phyloP scores from a whole-genome alignment of 2,329 filamentous ascomycete species.

The Alternaria conjuncta region DNA sequence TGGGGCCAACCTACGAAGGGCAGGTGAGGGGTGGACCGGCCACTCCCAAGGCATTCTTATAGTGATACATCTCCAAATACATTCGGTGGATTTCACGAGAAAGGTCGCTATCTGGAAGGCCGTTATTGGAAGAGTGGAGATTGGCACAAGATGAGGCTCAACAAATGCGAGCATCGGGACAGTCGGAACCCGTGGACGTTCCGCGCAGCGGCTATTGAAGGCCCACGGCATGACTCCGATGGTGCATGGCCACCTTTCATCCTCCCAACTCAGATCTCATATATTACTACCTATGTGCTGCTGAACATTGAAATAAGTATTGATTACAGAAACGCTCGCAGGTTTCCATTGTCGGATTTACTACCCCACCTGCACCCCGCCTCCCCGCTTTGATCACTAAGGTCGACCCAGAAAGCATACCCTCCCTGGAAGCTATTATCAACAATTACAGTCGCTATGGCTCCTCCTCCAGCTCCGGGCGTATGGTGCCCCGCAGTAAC shows the following conservation, averaged over 20 bases:
- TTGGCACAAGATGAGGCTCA: neutral
- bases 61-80: neutral
- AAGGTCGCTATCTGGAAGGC: neutral
- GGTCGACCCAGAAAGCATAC: neutral
- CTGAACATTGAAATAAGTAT: neutral
- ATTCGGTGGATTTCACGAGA: neutral
- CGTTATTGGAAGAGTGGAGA: neutral
- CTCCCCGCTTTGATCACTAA: neutral
- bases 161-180: constrained; percentile 1
- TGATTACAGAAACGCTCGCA: neutral
- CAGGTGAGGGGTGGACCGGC: neutral
- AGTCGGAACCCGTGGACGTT: neutral
- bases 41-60: neutral
- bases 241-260: constrained; percentile 7
- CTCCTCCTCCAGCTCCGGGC: constrained; percentile 27
- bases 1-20: neutral
- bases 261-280: neutral
- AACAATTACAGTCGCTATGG: constrained; percentile 8
- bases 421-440: neutral
- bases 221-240: constrained; percentile 10
- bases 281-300: neutral
- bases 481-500: constrained; percentile 53
- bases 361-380: neutral
- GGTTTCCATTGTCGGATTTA: neutral
- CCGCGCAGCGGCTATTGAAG: constrained; percentile 15